These are phyloP conservation scores for Globisporangium viniferum DNA, from an alignment of 352 stramenopile genomes.

Conservation along the genomic window DNA sequence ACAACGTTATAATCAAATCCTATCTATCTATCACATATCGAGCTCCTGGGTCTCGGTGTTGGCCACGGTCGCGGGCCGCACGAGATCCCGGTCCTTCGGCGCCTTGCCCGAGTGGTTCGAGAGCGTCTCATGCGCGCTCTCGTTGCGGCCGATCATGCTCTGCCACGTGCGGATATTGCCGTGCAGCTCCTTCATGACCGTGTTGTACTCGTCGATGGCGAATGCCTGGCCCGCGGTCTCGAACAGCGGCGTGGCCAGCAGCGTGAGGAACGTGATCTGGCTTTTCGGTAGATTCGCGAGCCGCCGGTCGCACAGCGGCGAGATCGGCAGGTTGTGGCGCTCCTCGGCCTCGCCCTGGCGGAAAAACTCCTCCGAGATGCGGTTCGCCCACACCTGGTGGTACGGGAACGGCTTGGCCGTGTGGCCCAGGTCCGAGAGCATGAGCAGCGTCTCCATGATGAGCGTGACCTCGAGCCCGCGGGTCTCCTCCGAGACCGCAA, in stretches of 20 bases:
- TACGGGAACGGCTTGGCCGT: constrained; percentile 63
- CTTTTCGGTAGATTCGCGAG: constrained; percentile 60
- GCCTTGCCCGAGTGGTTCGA: constrained; percentile 27
- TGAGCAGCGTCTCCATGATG: constrained; percentile 75
- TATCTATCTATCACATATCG: not conserved
- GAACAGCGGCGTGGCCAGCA: constrained; percentile 62
- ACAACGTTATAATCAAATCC: not conserved
- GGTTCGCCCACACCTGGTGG: constrained; percentile 56
- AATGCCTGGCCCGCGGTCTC: constrained; percentile 57
- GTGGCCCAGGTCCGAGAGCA: constrained; percentile 65
- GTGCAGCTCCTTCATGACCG: constrained; percentile 45
- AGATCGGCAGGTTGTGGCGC: constrained; percentile 47
- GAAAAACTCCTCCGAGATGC: constrained; percentile 70
- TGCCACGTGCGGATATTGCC: constrained; percentile 56
- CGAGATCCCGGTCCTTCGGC: constrained; percentile 7
- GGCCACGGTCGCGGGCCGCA: not conserved
- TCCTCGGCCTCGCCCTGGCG: constrained; percentile 62
- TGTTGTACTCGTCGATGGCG: constrained; percentile 55
- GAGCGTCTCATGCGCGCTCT: constrained; percentile 26
- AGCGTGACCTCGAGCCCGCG: constrained; percentile 51
- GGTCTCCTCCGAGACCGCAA: constrained; percentile 42
- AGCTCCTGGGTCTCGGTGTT: constrained; percentile 7
- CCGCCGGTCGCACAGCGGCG: constrained; percentile 53
- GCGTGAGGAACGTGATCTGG: constrained; percentile 62
- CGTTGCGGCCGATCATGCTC: constrained; percentile 31